Percentiles rank a stretch among this genome's conserved stretches.
These are phyloP conservation scores for Exophiala mesophila DNA, from an alignment of 2,329 filamentous ascomycete genomes.

Conservation along the genomic window DNA sequence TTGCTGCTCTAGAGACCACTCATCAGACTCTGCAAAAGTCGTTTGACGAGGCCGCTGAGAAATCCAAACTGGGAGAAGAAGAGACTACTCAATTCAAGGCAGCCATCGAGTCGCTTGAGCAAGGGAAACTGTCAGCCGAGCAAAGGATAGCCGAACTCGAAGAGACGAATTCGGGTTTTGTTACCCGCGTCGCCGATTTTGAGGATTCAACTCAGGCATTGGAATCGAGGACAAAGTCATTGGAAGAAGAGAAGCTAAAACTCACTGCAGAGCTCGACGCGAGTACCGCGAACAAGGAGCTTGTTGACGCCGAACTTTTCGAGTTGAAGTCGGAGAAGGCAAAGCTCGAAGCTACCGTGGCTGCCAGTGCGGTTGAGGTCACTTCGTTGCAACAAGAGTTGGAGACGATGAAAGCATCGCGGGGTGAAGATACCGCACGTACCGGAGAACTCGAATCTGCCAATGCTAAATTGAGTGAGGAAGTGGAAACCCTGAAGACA, in stretches of 20 bases:
- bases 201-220: not conserved
- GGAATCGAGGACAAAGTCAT: not conserved
- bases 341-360: slow-evolving; percentile 4
- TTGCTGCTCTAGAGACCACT: slow-evolving; percentile 6
- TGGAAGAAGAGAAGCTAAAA: slow-evolving; percentile 1
- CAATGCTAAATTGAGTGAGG: slow-evolving; percentile 1
- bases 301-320: not conserved
- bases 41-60: slow-evolving; percentile 10
- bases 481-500: slow-evolving; percentile 4
- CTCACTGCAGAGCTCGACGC: slow-evolving; percentile 2
- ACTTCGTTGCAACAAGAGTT: not conserved
- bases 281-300: not conserved
- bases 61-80: slow-evolving; percentile 11
- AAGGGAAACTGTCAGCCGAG: slow-evolving; percentile 43
- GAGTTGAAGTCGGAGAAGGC: slow-evolving; percentile 6
- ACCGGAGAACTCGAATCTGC: not conserved
- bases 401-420: not conserved
- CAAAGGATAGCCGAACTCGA: slow-evolving; percentile 44
- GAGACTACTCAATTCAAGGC: slow-evolving; percentile 10
- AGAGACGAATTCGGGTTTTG: not conserved
- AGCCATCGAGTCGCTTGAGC: slow-evolving; percentile 10
- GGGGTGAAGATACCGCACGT: not conserved
- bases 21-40: slow-evolving; percentile 8
- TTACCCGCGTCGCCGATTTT: not conserved
- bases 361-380: not conserved